A percentile compares a stretch with the other conserved stretches of the same genome.
Evolutionary conservation across 345 rosid genomes (phyloP).

Genomic region (Lenwebbia sp.): DNA sequence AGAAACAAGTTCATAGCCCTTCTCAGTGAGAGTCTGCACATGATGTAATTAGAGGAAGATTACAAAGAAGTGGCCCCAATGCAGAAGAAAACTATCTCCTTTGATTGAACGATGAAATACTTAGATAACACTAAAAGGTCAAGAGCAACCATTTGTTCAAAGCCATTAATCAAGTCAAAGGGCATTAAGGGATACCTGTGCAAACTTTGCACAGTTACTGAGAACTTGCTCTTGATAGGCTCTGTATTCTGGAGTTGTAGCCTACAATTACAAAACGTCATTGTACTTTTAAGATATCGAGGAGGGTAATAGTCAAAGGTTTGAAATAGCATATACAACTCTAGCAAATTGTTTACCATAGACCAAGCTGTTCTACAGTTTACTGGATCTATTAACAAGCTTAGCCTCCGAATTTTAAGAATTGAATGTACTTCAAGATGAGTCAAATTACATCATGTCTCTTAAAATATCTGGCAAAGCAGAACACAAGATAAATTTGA

Average conservation of each 20-base stretch:
- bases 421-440: neutral
- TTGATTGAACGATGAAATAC: neutral
- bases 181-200: slow-evolving; percentile 37
- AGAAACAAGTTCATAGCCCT: slow-evolving; percentile 88
- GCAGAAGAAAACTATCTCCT: neutral
- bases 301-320: neutral
- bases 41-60: neutral
- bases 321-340: neutral
- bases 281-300: neutral
- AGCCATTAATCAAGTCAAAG: neutral
- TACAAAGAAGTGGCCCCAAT: neutral
- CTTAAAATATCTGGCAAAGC: neutral
- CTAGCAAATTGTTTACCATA: neutral
- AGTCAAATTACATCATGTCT: neutral
- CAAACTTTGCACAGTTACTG: slow-evolving; percentile 75
- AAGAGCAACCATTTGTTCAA: neutral
- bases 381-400: neutral
- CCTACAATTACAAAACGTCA: slow-evolving; percentile 25
- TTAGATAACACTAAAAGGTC: neutral
- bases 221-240: slow-evolving; percentile 98
- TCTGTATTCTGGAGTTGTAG: slow-evolving; percentile 86
- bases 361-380: neutral
- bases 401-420: neutral
- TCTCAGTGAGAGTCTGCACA: slow-evolving; percentile 47
- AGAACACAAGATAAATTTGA: neutral